Percentiles rank a stretch among this genome's conserved stretches.
These are phyloP conservation scores for Erigeron canadensis DNA, from an alignment of 129 eudicot genomes.

Conservation along the genomic window DNA sequence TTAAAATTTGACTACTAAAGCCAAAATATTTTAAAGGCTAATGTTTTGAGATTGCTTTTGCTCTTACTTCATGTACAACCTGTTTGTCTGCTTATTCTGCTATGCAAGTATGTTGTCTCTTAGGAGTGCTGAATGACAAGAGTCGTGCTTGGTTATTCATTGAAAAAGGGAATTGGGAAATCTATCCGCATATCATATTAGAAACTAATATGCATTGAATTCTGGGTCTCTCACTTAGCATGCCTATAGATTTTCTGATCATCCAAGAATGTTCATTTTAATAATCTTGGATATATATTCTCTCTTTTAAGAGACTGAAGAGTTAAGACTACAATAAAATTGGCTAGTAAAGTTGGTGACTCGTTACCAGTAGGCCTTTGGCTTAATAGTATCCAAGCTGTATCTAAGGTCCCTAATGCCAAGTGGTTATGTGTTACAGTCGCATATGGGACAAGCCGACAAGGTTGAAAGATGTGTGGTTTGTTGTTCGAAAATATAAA, in stretches of 20 bases:
- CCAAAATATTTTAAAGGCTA: not conserved
- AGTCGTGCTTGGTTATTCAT: not conserved
- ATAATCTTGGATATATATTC: not conserved
- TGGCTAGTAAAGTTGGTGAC: not conserved
- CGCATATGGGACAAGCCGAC: too few species aligned
- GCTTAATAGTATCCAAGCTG: too few species aligned
- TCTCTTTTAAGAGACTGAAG: not conserved
- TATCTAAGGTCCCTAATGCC: too few species aligned
- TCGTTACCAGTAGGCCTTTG: not conserved
- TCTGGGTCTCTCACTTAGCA: too few species aligned
- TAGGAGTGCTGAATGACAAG: not conserved
- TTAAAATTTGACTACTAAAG: not conserved
- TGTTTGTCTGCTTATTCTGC: not conserved
- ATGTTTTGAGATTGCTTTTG: conserved; percentile 4
- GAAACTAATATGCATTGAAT: not conserved
- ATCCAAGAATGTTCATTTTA: not conserved
- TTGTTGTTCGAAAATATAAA: too few species aligned
- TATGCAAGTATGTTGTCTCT: not conserved
- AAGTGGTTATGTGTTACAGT: too few species aligned
- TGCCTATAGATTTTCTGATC: not conserved
- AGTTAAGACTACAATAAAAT: not conserved
- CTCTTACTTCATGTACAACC: conserved; percentile 1
- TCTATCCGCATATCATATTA: not conserved
- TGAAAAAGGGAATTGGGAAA: not conserved
- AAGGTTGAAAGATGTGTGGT: too few species aligned